Evolutionary conservation across 75 land plant genomes (phyloP).

Genomic region (Ceratopteris richardii): DNA sequence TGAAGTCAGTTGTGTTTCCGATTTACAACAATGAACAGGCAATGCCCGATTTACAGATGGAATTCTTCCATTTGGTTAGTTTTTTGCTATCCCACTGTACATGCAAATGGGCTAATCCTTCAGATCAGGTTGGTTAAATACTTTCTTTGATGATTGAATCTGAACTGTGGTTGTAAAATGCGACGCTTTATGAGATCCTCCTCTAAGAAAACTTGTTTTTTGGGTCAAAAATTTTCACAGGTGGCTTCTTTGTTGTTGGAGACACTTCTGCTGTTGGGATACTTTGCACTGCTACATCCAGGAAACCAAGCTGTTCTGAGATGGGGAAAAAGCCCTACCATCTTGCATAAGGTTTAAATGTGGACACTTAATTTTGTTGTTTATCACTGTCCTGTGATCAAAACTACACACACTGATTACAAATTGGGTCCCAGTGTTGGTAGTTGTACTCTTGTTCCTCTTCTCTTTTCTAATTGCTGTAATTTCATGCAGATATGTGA

Average conservation of each 20-base stretch:
- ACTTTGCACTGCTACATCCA: constrained; percentile 72
- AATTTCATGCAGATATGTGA: constrained; percentile 71
- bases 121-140: constrained; percentile 55
- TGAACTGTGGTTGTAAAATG: no score
- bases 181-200: no score
- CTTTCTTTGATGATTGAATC: not conserved
- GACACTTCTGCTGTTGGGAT: constrained; percentile 67
- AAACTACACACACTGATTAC: not conserved
- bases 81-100: constrained; percentile 89
- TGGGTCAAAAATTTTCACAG: constrained; percentile 20
- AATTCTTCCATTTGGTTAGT: constrained; percentile 89
- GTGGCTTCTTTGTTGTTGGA: constrained; percentile 74
- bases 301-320: constrained; percentile 92
- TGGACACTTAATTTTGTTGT: no score
- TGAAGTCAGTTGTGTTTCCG: no score
- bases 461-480: no score
- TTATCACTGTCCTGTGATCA: not conserved
- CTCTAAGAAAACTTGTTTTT: not conserved
- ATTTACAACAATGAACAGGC: no score
- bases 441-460: no score
- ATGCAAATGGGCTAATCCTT: constrained; percentile 73
- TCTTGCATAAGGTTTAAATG: constrained; percentile 88
- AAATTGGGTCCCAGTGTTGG: no score
- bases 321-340: constrained; percentile 93
- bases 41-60: constrained; percentile 85